phyloP scores from a whole-genome alignment of 495 filamentous ascomycete species.

The Neurospora sp. region DNA sequence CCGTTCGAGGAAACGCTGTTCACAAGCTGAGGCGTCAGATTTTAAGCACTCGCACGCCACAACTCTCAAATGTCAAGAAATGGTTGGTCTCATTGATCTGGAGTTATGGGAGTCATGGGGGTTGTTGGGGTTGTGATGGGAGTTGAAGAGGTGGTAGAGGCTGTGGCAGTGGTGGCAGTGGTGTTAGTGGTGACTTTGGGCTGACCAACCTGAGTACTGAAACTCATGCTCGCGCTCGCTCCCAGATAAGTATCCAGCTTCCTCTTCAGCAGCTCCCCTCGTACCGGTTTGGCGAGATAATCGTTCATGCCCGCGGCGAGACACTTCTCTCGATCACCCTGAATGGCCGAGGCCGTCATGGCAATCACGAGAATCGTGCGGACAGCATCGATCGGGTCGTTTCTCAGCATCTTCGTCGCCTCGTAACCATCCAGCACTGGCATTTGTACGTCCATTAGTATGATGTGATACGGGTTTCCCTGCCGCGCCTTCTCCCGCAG shows the following conservation, averaged over 20 bases:
- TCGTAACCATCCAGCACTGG: constrained; percentile 90
- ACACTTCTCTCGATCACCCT: constrained; percentile 86
- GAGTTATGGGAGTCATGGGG: constrained; percentile 3
- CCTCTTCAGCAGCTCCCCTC: constrained; percentile 59
- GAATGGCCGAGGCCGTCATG: constrained; percentile 88
- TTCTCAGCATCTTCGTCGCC: constrained; percentile 69
- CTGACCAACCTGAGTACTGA: not conserved
- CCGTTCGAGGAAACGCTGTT: not conserved
- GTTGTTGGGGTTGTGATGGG: constrained; percentile 6
- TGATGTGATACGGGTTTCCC: constrained; percentile 64
- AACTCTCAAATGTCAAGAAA: not conserved
- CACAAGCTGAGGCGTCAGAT: not conserved
- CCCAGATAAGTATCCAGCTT: constrained; percentile 59
- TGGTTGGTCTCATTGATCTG: not conserved
- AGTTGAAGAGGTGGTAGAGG: not conserved
- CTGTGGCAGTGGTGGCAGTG: not conserved
- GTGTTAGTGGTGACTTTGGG: not conserved
- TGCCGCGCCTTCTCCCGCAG: constrained; percentile 57
- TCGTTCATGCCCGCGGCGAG: constrained; percentile 92
- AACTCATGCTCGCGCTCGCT: constrained; percentile 10
- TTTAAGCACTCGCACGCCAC: not conserved
- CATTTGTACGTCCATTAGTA: constrained; percentile 96
- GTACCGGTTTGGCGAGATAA: constrained; percentile 85
- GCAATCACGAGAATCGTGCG: constrained; percentile 75
- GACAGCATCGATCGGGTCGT: constrained; percentile 61